Evolutionary conservation across 495 filamentous ascomycete species (phyloP), one percentile per base, ranked within the genome.

Genomic region (Neurospora pannonica): DNA sequence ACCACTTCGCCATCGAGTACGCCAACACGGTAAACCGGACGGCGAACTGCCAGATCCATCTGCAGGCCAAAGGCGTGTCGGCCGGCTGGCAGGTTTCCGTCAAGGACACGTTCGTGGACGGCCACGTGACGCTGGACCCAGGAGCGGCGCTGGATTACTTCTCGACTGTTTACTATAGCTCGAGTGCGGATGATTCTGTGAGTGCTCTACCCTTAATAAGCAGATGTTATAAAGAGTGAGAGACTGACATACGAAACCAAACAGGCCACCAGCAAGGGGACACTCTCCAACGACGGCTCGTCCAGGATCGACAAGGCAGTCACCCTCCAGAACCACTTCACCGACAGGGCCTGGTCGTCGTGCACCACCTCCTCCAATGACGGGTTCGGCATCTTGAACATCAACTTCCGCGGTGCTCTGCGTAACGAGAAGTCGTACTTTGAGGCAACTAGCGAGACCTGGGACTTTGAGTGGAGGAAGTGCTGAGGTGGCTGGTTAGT

Each of bases 361-460:
- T 86, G 84, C 80, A 80, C 78, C n/a, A 78, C 77, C 38, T 42
- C 71, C 72, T 67, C 24, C 2, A 39, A 67, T 38, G 70, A 73
- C 40, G 82, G 83, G 24, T 77, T 76, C 74, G 84, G 84, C 19
- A 81, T 86, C 73, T 75, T 86, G 54, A 83, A 85, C 73, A 77
- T 86, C 80, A 86, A 86, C 77, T 85, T 84, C 80, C 81, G 84
- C 73, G 81, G 80, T 71, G 82, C 78, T 7, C 80, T 85, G 9
- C 74, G 54, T 71, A 78, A 81, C 70, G 80, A 80, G 46, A 81
- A 79, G 75, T 81, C 77, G 0, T 81, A 79, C 70, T 86, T 85
- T 71, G 83, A 83, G 77, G 83, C 82, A 54, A 71, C 77, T 70
- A 74, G 75, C 19, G 83, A 86, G 78, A 82, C 75, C 71, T 84